A percentile compares a stretch with the other conserved stretches of the same genome.
phyloP scores from a whole-genome alignment of 2,329 filamentous ascomycete genomes.

The Magnaporthiopsis rhizophila region DNA sequence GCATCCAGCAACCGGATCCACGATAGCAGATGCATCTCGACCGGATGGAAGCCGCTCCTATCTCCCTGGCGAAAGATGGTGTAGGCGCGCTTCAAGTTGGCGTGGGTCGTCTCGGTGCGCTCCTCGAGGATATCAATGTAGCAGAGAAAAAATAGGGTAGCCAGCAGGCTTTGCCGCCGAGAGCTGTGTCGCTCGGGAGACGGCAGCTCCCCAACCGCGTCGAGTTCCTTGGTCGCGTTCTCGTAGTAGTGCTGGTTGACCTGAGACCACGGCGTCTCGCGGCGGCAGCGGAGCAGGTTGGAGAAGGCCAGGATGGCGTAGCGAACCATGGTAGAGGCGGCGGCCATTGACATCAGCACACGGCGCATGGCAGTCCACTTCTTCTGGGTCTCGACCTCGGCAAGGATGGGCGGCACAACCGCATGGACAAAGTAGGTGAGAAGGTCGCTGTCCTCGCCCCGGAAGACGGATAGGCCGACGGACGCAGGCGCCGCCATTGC shows the following conservation, averaged over 20 bases:
- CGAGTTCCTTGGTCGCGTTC: slow-evolving; percentile 26
- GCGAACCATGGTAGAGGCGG: slow-evolving; percentile 36
- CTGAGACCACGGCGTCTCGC: slow-evolving; percentile 23
- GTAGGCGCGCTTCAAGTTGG: slow-evolving; percentile 41
- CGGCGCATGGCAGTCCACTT: slow-evolving; percentile 42
- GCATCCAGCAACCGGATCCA: slow-evolving; percentile 50
- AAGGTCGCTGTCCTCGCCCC: slow-evolving; percentile 26
- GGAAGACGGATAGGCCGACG: not conserved
- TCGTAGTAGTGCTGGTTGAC: slow-evolving; percentile 30
- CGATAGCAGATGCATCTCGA: slow-evolving; percentile 40
- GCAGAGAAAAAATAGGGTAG: slow-evolving; percentile 44
- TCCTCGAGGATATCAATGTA: slow-evolving; percentile 42
- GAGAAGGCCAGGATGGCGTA: slow-evolving; percentile 44
- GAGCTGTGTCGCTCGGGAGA: slow-evolving; percentile 19
- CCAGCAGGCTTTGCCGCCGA: slow-evolving; percentile 34
- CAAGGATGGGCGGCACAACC: slow-evolving; percentile 43
- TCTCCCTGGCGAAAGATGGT: slow-evolving; percentile 34
- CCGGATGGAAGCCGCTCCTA: slow-evolving; percentile 25
- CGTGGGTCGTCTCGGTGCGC: slow-evolving; percentile 36
- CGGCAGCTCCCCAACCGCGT: slow-evolving; percentile 9
- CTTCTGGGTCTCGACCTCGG: slow-evolving; percentile 43
- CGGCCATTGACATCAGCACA: slow-evolving; percentile 38
- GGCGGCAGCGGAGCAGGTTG: slow-evolving; percentile 32
- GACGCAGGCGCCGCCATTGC: not conserved
- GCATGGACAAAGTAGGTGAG: slow-evolving; percentile 41